These are phyloP conservation scores for Colletotrichum tropicicola DNA, from an alignment of 2,329 filamentous ascomycete species.

Conservation along the genomic window DNA sequence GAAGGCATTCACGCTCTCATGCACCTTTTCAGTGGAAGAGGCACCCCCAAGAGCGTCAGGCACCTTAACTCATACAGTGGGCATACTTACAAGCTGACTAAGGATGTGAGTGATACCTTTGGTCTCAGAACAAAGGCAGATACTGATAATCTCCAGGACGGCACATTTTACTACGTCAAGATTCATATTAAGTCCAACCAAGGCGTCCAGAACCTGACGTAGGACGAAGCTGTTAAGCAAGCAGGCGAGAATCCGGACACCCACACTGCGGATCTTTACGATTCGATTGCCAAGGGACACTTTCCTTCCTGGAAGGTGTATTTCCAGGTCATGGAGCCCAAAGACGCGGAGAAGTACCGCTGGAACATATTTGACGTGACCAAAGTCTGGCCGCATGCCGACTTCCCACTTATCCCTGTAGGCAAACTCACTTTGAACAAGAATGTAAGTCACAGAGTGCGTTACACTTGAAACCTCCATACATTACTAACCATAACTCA, in stretches of 20 bases:
- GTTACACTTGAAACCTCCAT: neutral
- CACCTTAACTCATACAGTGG: constrained; percentile 51
- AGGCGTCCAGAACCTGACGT: constrained; percentile 49
- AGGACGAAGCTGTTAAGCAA: constrained; percentile 41
- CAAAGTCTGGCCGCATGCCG: constrained; percentile 58
- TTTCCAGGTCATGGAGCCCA: constrained; percentile 59
- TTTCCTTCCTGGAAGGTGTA: constrained; percentile 58
- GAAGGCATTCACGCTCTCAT: constrained; percentile 57
- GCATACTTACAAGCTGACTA: constrained; percentile 53
- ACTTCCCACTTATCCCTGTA: constrained; percentile 56
- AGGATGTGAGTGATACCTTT: constrained; percentile 37
- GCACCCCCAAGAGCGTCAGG: constrained; percentile 51
- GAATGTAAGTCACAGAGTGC: constrained; percentile 46
- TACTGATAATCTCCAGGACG: constrained; percentile 39
- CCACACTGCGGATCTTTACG: constrained; percentile 57
- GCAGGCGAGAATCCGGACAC: constrained; percentile 57
- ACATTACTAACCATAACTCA: neutral
- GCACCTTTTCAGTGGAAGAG: constrained; percentile 54
- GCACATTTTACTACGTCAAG: constrained; percentile 52
- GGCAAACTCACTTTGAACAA: constrained; percentile 58
- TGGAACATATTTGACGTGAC: constrained; percentile 65
- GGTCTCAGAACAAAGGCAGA: neutral
- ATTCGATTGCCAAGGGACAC: constrained; percentile 51
- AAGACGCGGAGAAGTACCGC: constrained; percentile 54
- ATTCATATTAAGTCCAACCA: constrained; percentile 54